Base-by-base conservation (phyloP, 257 asterid species). In the Orobanche coerulescens region DNA sequence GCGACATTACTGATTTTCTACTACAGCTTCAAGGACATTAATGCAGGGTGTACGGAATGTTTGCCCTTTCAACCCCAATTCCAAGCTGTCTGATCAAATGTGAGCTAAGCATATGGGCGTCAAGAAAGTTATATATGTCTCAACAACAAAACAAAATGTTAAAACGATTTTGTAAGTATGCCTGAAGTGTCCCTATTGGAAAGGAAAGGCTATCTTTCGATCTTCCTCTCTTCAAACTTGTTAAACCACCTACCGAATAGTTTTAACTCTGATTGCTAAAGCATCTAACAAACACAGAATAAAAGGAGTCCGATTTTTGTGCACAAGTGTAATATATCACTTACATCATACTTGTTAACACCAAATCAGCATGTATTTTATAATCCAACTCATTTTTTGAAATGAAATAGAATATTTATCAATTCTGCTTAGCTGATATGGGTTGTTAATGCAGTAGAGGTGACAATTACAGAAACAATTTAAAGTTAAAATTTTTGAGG, bases 391-490 rank as follows among this genome's bases (percentile, higher is more conserved):
- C 50, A 8, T 22, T 51, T 44, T n/a, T 5, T 23, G 14, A 15
- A 43, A 37, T 8, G 13, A 30, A 5, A 36, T 33, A 8, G 4
- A 25, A 42, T 40, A 24, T 28, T 31, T 34, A 22, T 65, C 47
- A 22, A 19, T 56, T 60, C 14, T 63, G 65, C 57, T 50, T 30
- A 12, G 46, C 26, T 43, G 18, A 52, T 37, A 15, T 37, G 42
- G 26, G 25, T 51, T 39, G 30, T 10, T 25, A 47, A 44, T 16
- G 40, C 22, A 52, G 67, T 10, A 66, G 58, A 50, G 52, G 56
- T 50, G 43, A 10, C 37, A 20, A 44, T 30, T 40, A 14, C 44
- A 42, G n/a, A 1, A 14, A 36, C 18, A 58, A 11, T 53, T 61
- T 53, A 28, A 18, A 23, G 50, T 13, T n/a, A 13, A 31, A 57